These are phyloP conservation scores for Chenopodium formosanum DNA, from an alignment of 148 eudicot species.

Conservation along the genomic window DNA sequence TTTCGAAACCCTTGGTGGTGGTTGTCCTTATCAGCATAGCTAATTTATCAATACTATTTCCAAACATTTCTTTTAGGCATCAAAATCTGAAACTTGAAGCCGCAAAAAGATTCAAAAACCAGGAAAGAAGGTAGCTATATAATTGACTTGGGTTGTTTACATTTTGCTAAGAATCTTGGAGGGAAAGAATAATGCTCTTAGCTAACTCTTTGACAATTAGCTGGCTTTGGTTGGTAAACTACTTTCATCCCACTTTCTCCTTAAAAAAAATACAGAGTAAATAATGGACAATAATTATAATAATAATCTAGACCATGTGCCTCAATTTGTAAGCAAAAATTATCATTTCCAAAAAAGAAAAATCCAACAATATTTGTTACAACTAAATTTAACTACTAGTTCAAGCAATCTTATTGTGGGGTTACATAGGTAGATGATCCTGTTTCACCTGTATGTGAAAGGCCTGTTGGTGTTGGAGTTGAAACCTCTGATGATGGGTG, in stretches of 20 bases:
- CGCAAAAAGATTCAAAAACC: background rate
- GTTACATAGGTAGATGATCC: slow-evolving; percentile 26
- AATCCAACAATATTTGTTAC: slow-evolving; percentile 14
- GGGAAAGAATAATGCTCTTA: background rate
- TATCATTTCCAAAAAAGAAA: background rate
- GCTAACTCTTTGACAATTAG: slow-evolving; percentile 15
- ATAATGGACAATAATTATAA: background rate
- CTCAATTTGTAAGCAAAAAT: slow-evolving; percentile 14
- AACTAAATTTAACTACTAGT: slow-evolving; percentile 20
- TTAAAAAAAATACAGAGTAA: background rate
- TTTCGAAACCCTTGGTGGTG: background rate
- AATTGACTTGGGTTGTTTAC: slow-evolving; percentile 13
- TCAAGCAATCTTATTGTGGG: slow-evolving; percentile 31
- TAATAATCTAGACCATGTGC: slow-evolving; percentile 26
- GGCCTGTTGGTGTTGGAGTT: slow-evolving; percentile 38
- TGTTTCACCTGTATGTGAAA: slow-evolving; percentile 33
- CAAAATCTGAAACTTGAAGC: background rate
- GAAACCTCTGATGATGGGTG: slow-evolving; percentile 48
- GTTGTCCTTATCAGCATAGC: background rate
- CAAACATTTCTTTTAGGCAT: background rate
- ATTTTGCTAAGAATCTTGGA: slow-evolving; percentile 15
- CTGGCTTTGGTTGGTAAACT: slow-evolving; percentile 27
- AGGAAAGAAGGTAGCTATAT: background rate
- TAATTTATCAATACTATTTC: background rate
- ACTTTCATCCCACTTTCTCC: slow-evolving; percentile 22